Evolutionary conservation across 2,329 filamentous ascomycete species (phyloP), one percentile per base, ranked within the genome.

Genomic region (Ophiognomonia clavigignenti-juglandacearum): DNA sequence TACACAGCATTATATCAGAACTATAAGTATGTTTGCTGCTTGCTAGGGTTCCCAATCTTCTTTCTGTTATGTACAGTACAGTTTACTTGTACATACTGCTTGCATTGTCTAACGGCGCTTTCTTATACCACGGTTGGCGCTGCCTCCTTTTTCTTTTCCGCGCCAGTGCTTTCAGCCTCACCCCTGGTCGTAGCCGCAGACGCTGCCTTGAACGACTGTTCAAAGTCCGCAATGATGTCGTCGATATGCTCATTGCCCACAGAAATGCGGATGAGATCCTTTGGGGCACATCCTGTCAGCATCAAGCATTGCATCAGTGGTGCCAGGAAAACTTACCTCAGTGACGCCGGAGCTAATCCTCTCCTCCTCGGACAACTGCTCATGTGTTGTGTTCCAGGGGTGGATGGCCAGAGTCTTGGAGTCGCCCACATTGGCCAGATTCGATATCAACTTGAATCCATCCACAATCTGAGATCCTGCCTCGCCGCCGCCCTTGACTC

Each of bases 171-270:
- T 53, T n/a, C 24, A 26, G 24, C 54, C 53, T 54, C 59, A 3
- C 58, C 63, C 38, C 62, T 58, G 7, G 62, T 66, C n/a, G 59
- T 68, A 4, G 74, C 66, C 7, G 71, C 75, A 20, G 66, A 59
- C 0, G 78, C 76, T 22, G 78, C 75, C 62, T 81, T 77, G 68
- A 96, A 95, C 0, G 88, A 87, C 73, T 96, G 91, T 67, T 92
- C 85, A 64, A 97, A 96, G 69, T 97, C 92, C 58, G 83, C 86
- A 61, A 96, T 93, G 60, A 97, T 96, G 62, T 97, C 92, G 71
- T 96, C 91, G 63, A 97, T 95, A 66, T 96, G 90, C 72, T 97
- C 92, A 1, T 86, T 95, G 43, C 92, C 92, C 50, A 96, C 91
- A 0, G 91, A 96, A 61, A 97, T 93, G 53, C 92, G 87, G 67